Evolutionary conservation across 139 green algal genomes (phyloP).

Genomic region (Eudorina sp.): DNA sequence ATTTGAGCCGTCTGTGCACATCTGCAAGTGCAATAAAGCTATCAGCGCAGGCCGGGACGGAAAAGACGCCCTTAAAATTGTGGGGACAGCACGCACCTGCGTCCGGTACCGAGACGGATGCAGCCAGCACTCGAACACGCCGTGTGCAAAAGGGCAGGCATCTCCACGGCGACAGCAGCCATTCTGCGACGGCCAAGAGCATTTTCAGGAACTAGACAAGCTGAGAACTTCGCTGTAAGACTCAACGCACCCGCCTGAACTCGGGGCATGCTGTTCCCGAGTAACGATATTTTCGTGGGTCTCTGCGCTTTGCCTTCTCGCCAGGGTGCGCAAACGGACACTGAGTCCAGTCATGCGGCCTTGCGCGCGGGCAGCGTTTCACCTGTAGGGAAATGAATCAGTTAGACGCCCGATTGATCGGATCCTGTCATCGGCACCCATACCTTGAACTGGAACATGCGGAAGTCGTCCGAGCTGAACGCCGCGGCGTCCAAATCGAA

Average conservation of each 20-base stretch:
- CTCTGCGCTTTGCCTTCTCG: conserved; percentile 94
- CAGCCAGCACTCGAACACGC: conserved; percentile 98
- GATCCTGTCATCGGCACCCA: not conserved
- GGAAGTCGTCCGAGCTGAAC: conserved; percentile 80
- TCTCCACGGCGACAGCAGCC: conserved; percentile 89
- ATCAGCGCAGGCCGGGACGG: not conserved
- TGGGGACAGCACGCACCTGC: conserved; percentile 63
- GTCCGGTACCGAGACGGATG: conserved; percentile 94
- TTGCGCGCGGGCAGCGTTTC: conserved; percentile 77
- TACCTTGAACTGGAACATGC: conserved; percentile 91
- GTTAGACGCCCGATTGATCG: not conserved
- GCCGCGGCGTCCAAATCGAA: conserved; percentile 62
- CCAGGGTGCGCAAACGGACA: conserved; percentile 97
- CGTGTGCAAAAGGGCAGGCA: conserved; percentile 93
- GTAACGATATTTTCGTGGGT: conserved; percentile 89
- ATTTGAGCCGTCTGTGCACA: conserved; percentile 92
- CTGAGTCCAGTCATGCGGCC: conserved; percentile 91
- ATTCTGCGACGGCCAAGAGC: conserved; percentile 59
- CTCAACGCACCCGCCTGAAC: conserved; percentile 79
- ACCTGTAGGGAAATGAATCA: conserved; percentile 50
- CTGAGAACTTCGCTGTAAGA: not conserved
- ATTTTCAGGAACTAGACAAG: not conserved
- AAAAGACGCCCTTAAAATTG: not conserved
- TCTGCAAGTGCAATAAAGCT: conserved; percentile 63
- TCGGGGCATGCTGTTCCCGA: conserved; percentile 94